Conservation (phyloP, 179 eudicot genomes). For the Monotropa hypopitys region DNA sequence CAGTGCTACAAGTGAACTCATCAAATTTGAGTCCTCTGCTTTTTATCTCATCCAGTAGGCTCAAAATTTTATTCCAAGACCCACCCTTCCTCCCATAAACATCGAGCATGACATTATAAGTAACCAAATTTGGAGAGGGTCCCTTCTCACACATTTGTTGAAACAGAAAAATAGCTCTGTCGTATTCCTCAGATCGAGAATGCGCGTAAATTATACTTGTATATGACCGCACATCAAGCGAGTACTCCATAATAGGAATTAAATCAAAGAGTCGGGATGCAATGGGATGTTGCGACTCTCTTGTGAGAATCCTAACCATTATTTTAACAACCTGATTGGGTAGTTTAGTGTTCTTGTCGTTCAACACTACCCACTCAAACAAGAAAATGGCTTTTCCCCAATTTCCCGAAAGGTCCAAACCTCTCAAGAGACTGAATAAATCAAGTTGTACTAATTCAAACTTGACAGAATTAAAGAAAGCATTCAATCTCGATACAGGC, state of each 20-base stretch:
- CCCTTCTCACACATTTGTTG: slow-evolving; percentile 47
- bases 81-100: slow-evolving; percentile 92
- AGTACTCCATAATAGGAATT: slow-evolving; percentile 46
- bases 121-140: slow-evolving; percentile 56
- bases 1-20: slow-evolving; percentile 89
- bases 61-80: slow-evolving; percentile 57
- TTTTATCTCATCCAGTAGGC: slow-evolving; percentile 59
- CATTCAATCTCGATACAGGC: slow-evolving; percentile 33
- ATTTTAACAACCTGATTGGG: slow-evolving; percentile 52
- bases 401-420: slow-evolving; percentile 52
- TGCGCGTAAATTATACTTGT: slow-evolving; percentile 68
- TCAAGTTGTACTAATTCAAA: slow-evolving; percentile 40
- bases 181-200: slow-evolving; percentile 50
- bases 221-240: slow-evolving; percentile 58
- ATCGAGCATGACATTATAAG: slow-evolving; percentile 83
- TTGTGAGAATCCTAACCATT: slow-evolving; percentile 57
- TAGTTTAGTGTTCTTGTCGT: slow-evolving; percentile 18
- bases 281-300: slow-evolving; percentile 66
- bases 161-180: slow-evolving; percentile 47
- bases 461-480: slow-evolving; percentile 37
- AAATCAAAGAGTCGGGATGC: slow-evolving; percentile 60
- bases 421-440: slow-evolving; percentile 50
- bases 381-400: slow-evolving; percentile 54
- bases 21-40: slow-evolving; percentile 52
- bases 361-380: slow-evolving; percentile 62